Percentiles rank a stretch among this genome's conserved stretches.
Conservation (phyloP, 2,329 filamentous ascomycete species). For the Diaporthe sp. region DNA sequence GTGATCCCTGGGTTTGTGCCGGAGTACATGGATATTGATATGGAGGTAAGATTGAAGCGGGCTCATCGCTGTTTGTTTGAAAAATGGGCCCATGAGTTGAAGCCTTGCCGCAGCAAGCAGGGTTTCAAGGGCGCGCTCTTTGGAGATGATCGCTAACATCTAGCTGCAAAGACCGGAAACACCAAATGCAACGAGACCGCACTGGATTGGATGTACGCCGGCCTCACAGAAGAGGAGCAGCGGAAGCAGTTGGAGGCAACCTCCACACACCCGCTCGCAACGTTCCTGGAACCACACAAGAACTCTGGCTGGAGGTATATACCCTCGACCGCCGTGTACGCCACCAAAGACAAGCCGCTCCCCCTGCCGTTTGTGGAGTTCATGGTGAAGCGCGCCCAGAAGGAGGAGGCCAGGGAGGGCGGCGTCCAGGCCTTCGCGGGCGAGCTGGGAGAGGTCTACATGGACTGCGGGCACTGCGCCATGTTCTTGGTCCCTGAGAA, state of each 20-base stretch:
- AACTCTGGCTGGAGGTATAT: not conserved
- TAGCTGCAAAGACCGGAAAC: not conserved
- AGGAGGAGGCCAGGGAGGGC: not conserved
- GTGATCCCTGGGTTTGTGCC: not conserved
- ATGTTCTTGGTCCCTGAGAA: not conserved
- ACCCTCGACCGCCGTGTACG: not conserved
- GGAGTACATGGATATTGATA: not conserved
- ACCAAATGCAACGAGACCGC: not conserved
- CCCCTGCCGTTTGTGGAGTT: not conserved
- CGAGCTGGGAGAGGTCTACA: constrained; percentile 8
- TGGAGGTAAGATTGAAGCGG: constrained; percentile 12
- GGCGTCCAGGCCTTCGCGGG: not conserved
- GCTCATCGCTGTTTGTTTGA: too few relatives aligned
- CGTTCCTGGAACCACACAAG: not conserved
- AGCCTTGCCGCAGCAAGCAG: not conserved
- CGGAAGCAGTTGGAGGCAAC: not conserved
- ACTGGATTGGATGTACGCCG: not conserved
- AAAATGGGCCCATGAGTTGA: not conserved
- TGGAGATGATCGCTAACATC: not conserved
- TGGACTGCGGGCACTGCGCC: constrained; percentile 17
- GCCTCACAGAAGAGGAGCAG: constrained; percentile 16
- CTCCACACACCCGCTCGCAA: not conserved
- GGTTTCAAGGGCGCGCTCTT: not conserved
- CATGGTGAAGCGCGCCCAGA: constrained; percentile 18
- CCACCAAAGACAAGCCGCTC: not conserved